Evolutionary conservation across 2,329 filamentous ascomycete genomes (phyloP), one percentile per base, ranked within the genome.

Genomic region (Beauveria sp.): DNA sequence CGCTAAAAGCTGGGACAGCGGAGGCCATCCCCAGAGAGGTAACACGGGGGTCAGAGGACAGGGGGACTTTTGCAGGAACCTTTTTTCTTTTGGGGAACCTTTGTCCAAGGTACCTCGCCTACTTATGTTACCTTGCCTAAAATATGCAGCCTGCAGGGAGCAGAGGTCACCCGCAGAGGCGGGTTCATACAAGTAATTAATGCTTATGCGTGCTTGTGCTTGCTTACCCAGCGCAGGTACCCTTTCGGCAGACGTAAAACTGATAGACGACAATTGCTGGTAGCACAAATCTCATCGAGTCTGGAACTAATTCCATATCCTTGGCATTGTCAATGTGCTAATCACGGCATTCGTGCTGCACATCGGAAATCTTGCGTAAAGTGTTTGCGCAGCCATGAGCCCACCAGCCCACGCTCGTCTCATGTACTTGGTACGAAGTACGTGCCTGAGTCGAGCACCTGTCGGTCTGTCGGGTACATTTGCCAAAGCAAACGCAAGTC

Each of bases 381-480:
- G 30, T 34, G 16, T 9, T 22, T 55, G 53, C 26, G 37, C 24
- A 30, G 40, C 34, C 34, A 37, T 37, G 14, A 37, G 24, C 47
- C 47, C 26, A 24, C 20, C 51, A 24, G 5, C 34, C 34, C 34
- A 14, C 12, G 34, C 34, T 37, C 34, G 34, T 37, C 34, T 37
- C 16, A 54, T 41, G 34, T 43, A 20, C 18, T 18, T 28, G n/a
- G 28, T 40, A 47, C 26, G 26, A 26, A 26, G 26, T 26, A 14
- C 4, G 46, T 51, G 30, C 46, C 44, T 58, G 44, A 51, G 30
- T 51, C 55, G 46, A 50, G 55, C 55, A 41, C 28, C 24, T 47
- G 44, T 57, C 55, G 44, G 44, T 46, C 44, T 50, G 44, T 51
- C 55, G 55, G 55, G 55, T 58, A 51, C 55, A 24, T 50, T 51